These are phyloP conservation scores for Aspergillus novofumigatus DNA, from an alignment of 2,329 filamentous ascomycete species.

Conservation along the genomic window DNA sequence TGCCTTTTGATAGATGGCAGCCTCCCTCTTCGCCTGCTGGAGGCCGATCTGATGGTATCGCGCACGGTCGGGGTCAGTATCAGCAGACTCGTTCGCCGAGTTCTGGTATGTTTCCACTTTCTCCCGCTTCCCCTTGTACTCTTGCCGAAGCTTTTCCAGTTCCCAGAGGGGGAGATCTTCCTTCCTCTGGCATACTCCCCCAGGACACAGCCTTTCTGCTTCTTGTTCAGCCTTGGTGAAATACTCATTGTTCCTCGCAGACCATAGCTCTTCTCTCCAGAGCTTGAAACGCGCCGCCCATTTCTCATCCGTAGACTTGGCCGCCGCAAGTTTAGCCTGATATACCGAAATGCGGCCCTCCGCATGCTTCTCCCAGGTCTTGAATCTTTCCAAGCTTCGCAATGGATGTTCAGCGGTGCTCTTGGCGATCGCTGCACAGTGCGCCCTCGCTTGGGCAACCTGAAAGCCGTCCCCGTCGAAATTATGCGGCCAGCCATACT, in stretches of 20 bases:
- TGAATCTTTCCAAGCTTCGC: too few species aligned
- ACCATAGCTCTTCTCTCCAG: not conserved
- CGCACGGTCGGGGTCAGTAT: not conserved
- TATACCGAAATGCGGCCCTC: too few species aligned
- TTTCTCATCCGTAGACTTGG: not conserved
- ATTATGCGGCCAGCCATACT: constrained; percentile 15
- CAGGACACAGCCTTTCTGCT: not conserved
- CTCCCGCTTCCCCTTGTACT: not conserved
- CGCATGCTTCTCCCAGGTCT: too few species aligned
- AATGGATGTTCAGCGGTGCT: too few species aligned
- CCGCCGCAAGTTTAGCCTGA: not conserved
- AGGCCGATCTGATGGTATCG: not conserved
- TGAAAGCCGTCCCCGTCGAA: constrained; percentile 16
- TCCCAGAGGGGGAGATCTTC: not conserved
- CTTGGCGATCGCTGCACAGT: too few species aligned
- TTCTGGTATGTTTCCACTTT: not conserved
- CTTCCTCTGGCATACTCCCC: not conserved
- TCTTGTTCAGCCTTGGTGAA: not conserved
- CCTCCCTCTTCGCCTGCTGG: not conserved
- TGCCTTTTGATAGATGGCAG: not conserved
- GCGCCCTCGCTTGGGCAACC: constrained; percentile 6
- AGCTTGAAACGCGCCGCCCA: constrained; percentile 1
- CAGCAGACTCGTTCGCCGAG: not conserved
- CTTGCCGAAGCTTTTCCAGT: not conserved
- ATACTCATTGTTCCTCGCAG: not conserved